phyloP scores from a whole-genome alignment of 129 eudicot genomes.

The Pulicaria dysenterica region DNA sequence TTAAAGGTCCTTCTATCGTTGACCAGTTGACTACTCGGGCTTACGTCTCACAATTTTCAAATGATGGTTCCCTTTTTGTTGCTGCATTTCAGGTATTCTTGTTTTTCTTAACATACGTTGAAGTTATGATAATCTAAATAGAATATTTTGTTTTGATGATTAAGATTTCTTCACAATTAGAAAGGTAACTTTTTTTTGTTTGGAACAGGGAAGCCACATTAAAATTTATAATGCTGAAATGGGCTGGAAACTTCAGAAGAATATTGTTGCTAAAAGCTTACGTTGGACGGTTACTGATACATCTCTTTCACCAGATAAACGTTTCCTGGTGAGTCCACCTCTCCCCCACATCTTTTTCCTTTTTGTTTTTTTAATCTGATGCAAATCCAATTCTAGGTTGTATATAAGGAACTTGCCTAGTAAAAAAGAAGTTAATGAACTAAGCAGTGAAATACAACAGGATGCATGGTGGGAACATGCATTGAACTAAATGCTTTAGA shows the following conservation, averaged over 20 bases:
- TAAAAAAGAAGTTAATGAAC: too few species aligned
- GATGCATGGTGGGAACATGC: background rate
- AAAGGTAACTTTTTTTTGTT: background rate
- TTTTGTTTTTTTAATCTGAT: background rate
- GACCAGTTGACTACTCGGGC: conserved; percentile 83
- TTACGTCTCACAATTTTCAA: conserved; percentile 87
- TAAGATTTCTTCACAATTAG: conserved; percentile 2
- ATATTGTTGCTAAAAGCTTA: conserved; percentile 78
- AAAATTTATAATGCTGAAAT: conserved; percentile 79
- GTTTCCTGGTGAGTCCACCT: conserved; percentile 55
- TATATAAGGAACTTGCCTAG: background rate
- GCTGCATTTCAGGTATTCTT: conserved; percentile 87
- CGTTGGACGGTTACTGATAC: conserved; percentile 97
- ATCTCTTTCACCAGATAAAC: conserved; percentile 88
- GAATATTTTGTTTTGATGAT: background rate
- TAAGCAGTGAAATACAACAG: background rate
- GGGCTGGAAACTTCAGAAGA: conserved; percentile 87
- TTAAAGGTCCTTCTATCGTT: conserved; percentile 61
- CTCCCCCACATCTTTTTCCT: background rate
- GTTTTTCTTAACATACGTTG: background rate
- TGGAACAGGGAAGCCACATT: conserved; percentile 82
- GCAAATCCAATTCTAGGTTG: conserved; percentile 2
- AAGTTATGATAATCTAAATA: conserved; percentile 9
- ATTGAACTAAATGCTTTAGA: conserved; percentile 1
- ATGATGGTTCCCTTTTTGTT: conserved; percentile 84